A percentile compares a stretch with the other conserved stretches of the same genome.
Evolutionary conservation across 2,329 filamentous ascomycete species (phyloP).

Genomic region (Pseudogymnoascus sp.): DNA sequence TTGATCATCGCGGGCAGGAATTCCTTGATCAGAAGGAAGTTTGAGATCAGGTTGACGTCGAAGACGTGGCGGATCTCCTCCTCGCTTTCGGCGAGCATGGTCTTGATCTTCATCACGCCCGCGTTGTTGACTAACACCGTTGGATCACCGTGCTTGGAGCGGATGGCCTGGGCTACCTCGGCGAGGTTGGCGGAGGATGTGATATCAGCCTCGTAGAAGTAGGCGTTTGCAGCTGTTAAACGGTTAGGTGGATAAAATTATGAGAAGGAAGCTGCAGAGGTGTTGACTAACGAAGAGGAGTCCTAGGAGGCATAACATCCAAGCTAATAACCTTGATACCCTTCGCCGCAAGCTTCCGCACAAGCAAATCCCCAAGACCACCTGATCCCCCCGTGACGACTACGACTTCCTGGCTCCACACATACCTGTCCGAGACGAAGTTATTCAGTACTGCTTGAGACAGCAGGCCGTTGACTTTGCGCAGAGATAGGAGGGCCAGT

Average conservation of each 20-base stretch:
- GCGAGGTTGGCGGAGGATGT: slow-evolving; percentile 47
- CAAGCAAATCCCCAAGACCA: slow-evolving; percentile 62
- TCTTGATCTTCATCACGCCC: slow-evolving; percentile 49
- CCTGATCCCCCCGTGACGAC: slow-evolving; percentile 68
- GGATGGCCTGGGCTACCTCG: slow-evolving; percentile 44
- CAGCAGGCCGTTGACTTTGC: slow-evolving; percentile 41
- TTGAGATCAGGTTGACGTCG: slow-evolving; percentile 60
- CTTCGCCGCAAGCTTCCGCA: slow-evolving; percentile 52
- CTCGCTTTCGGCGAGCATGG: slow-evolving; percentile 49
- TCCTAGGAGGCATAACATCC: slow-evolving; percentile 47
- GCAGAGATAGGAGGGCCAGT: slow-evolving; percentile 12
- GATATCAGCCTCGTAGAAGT: slow-evolving; percentile 62
- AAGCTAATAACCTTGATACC: slow-evolving; percentile 62
- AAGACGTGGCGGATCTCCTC: slow-evolving; percentile 56
- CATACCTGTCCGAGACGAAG: slow-evolving; percentile 45
- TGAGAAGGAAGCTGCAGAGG: too few relatives aligned
- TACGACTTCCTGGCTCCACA: slow-evolving; percentile 60
- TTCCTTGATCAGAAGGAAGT: slow-evolving; percentile 55
- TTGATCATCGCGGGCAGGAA: slow-evolving; percentile 60
- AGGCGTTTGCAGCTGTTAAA: slow-evolving; percentile 41
- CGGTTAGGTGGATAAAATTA: background rate
- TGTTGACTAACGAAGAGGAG: slow-evolving; percentile 8
- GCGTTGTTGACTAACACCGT: slow-evolving; percentile 69
- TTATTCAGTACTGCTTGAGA: slow-evolving; percentile 43
- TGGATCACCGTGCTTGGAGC: slow-evolving; percentile 49